Evolutionary conservation across 306 rosid genomes (phyloP), one percentile per base, ranked within the genome.

Genomic region (Castanea sativa): DNA sequence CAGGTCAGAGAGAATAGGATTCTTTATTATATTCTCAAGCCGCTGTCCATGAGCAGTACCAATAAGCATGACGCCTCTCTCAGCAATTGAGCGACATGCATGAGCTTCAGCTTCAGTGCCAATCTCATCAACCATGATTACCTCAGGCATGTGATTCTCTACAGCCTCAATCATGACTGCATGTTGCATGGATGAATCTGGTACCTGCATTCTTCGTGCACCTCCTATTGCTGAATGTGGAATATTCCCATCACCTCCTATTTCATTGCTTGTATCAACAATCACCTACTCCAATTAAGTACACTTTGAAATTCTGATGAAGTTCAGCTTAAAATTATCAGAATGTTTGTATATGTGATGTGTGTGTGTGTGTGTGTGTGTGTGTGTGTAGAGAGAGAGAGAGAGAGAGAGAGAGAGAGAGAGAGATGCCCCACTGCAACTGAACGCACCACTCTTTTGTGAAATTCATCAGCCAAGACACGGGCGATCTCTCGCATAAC

Each of bases 111-210:
- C 86, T 82, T 87, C 83, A 27, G 92, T 89, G 76, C 92, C 91
- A 80, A 91, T 89, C 87, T 91, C 95, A 84, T 91, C 92, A 5
- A 91, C 92, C 79, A 91, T 81, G 78, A 91, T 85, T 82, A 85
- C 95, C 85, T 88, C 87, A 80, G 95, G 95, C 92, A 87, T 89
- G 84, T 91, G 95, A 78, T 91, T 91, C 85, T 89, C 91, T 45
- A 91, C 95, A 56, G 95, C 91, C 90, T 91, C 95, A 69, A 89
- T 73, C 95, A 87, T 91, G 83, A 91, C 89, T 63, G 82, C 85
- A 70, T 91, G 91, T 77, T 91, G 95, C 95, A 85, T 73, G 13
- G 90, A 85, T 82, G 91, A 89, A 82, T 85, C 86, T 33, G 91
- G 83, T 19, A 91, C 95, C 87, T 87, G 92, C 91, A 89, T 82